Evolutionary conservation across 225 moss, liverwort and hornwort species (phyloP).

Genomic region (Polytrichum formosum): DNA sequence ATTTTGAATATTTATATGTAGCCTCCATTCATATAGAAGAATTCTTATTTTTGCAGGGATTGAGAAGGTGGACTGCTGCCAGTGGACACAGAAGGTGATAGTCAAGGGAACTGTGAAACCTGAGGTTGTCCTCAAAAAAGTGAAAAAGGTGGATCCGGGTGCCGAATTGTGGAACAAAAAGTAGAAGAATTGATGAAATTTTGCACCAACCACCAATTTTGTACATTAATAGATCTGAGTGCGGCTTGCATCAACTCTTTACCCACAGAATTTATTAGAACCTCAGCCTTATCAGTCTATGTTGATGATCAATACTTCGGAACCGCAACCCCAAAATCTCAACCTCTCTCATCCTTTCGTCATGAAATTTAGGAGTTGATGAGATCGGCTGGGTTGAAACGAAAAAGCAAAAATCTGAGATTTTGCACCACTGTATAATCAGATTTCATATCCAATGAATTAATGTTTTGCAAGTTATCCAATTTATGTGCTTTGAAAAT

Average conservation of each 20-base stretch:
- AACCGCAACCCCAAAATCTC: no score
- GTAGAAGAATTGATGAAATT: slow-evolving; percentile 32
- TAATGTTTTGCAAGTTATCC: no score
- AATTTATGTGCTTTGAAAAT: no score
- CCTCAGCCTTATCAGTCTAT: no score
- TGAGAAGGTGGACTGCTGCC: slow-evolving; percentile 22
- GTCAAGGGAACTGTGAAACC: slow-evolving; percentile 31
- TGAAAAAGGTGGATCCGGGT: slow-evolving; percentile 24
- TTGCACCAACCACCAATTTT: not conserved
- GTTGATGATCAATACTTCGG: no score
- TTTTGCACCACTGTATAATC: no score
- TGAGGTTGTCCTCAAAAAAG: slow-evolving; percentile 41
- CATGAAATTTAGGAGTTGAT: no score
- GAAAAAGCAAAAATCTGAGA: no score
- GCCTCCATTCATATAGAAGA: not conserved
- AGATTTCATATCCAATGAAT: no score
- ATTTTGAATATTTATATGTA: not conserved
- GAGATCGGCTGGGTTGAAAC: no score
- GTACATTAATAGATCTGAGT: not conserved
- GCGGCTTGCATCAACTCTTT: not conserved
- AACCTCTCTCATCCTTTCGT: no score
- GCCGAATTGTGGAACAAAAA: slow-evolving; percentile 19
- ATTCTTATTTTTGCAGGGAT: not conserved
- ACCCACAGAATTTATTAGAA: no score
- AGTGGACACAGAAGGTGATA: slow-evolving; percentile 15